Base-by-base conservation (phyloP, 768 basidiomycete genomes). In the Hericium coralloides region DNA sequence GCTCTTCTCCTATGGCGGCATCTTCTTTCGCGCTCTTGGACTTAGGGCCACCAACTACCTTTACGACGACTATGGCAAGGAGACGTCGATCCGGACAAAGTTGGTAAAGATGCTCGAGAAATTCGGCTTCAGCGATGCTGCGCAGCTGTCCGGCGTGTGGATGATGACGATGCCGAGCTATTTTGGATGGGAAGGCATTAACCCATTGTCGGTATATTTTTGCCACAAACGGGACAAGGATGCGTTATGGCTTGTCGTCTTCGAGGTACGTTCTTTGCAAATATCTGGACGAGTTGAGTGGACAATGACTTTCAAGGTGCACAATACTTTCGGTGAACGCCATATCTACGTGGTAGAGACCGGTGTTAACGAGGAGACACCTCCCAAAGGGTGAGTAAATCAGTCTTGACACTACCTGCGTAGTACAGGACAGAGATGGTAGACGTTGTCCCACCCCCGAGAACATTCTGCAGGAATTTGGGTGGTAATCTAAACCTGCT, bases 81-180 rank as follows among this genome's bases (percentile, higher is more conserved):
- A 59, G 14, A 52, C 55, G 31, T 68, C 71, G 0, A 76, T 82
- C 45, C 68, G 67, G 49, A 59, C 64, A 14, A 82, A 81, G 61
- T 68, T 84, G 2, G 65, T 65, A 23, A 65, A 57, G 0, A 55
- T 76, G 4, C 63, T 84, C 7, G 52, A 25, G 6, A 55, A 61
- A 37, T 68, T 68, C 9, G 74, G 74, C 0, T 65, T 61, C 49
- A 53, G 39, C 20, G 52, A 25, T 2, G 64, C 60, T 9, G 64
- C 52, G 3, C 53, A 61, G 22, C 38, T 85, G 4, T 69, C 74
- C 5, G 81, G 81, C 57, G 77, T 79, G 0, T 91, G 85, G 84
- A 78, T 89, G 74, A 71, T 89, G 69, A 85, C 87, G 2, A 87
- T 87, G 82, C 87, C 86, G 2, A 81, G 77, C 53, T 79, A 81